These are phyloP conservation scores for Mycena vulgaris DNA, from an alignment of 768 basidiomycete species.

Conservation along the genomic window DNA sequence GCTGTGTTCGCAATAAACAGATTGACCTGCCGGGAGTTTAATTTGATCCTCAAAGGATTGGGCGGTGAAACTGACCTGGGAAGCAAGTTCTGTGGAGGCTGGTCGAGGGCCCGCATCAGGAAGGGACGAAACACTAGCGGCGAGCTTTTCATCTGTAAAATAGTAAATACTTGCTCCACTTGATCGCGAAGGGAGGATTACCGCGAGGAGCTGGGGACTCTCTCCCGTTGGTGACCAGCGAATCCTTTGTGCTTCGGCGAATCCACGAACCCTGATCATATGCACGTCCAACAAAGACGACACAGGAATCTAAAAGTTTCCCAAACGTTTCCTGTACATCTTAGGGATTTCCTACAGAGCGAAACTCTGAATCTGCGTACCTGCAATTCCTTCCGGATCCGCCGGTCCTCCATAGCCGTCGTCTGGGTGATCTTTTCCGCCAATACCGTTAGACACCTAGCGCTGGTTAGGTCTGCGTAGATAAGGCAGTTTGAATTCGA, in stretches of 20 bases:
- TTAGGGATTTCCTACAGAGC: background rate
- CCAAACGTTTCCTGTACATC: constrained; percentile 80
- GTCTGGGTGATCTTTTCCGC: constrained; percentile 92
- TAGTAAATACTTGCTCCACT: background rate
- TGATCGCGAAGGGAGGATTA: constrained; percentile 43
- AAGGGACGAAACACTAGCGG: constrained; percentile 59
- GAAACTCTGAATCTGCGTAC: constrained; percentile 49
- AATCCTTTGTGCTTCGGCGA: constrained; percentile 76
- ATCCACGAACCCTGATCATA: constrained; percentile 88
- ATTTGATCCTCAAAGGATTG: constrained; percentile 26
- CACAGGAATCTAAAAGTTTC: constrained; percentile 87
- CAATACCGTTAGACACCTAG: constrained; percentile 82
- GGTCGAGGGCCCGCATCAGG: constrained; percentile 52
- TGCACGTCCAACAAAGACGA: constrained; percentile 80
- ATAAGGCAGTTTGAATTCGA: background rate
- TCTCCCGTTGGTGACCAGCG: constrained; percentile 73
- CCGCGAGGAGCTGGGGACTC: constrained; percentile 79
- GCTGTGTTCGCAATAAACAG: constrained; percentile 77
- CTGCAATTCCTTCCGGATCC: constrained; percentile 92
- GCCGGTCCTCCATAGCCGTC: constrained; percentile 90
- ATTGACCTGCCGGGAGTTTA: constrained; percentile 68
- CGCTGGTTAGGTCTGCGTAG: constrained; percentile 33
- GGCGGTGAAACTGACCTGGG: constrained; percentile 56
- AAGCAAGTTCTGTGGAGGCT: constrained; percentile 59
- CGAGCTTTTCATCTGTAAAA: constrained; percentile 71